Conservation (phyloP, 2,329 filamentous ascomycete genomes). For the Aspergillus quadricinctus region DNA sequence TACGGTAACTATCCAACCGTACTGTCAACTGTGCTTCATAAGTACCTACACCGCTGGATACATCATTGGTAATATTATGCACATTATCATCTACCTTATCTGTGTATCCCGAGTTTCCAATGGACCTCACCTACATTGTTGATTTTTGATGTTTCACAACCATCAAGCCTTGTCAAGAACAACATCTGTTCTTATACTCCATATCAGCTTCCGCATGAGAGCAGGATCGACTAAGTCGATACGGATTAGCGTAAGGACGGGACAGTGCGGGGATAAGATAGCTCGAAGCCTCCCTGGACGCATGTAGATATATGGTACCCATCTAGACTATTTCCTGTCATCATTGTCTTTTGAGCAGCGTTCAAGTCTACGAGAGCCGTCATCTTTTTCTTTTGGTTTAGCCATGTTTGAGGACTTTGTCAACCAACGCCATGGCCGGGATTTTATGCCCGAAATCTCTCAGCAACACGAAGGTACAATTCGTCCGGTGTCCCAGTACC, state of each 20-base stretch:
- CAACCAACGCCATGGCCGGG: background rate
- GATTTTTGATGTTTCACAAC: background rate
- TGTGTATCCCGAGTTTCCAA: background rate
- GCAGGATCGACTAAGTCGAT: background rate
- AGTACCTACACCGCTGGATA: background rate
- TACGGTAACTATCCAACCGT: background rate
- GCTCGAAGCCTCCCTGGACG: background rate
- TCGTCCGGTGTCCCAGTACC: background rate
- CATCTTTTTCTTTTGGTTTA: background rate
- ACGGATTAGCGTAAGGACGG: background rate
- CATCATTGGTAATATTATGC: background rate
- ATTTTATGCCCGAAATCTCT: background rate
- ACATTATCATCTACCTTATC: background rate
- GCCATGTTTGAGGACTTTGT: background rate
- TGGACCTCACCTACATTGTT: background rate
- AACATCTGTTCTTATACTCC: background rate
- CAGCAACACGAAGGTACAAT: background rate
- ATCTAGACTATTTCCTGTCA: background rate
- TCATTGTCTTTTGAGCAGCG: background rate
- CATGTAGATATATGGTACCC: background rate
- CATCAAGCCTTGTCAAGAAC: background rate
- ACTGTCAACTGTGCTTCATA: background rate
- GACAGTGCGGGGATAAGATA: background rate
- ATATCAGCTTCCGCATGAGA: background rate
- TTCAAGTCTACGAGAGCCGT: background rate